Evolutionary conservation across 2,329 filamentous ascomycete species (phyloP).

Genomic region (Nigrospora oryzae): DNA sequence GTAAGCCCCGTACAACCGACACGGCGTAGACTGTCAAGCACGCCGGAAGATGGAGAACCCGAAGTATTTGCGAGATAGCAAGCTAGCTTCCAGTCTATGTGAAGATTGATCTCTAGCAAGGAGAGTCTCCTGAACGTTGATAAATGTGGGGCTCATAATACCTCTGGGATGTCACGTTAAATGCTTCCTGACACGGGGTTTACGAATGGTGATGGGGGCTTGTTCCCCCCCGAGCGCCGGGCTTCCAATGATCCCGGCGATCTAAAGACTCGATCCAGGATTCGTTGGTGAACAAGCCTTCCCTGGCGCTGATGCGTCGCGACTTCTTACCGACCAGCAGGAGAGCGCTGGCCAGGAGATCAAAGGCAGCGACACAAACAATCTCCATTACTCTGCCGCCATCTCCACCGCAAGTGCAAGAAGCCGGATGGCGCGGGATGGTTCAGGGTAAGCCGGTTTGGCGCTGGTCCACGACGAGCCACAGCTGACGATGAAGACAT

Average conservation of each 20-base stretch:
- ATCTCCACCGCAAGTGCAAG: conserved; percentile 89
- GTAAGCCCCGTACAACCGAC: conserved; percentile 98
- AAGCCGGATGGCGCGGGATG: conserved; percentile 86
- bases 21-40: conserved; percentile 99
- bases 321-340: conserved; percentile 77
- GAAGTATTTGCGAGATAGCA: no score
- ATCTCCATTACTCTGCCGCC: conserved; percentile 94
- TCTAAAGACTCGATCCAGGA: conserved; percentile 98
- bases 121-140: no score
- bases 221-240: conserved; percentile 96
- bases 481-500: conserved; percentile 2
- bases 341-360: conserved; percentile 80
- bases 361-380: conserved; percentile 86
- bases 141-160: no score
- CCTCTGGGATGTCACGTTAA: conserved; percentile 66
- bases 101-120: no score
- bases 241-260: conserved; percentile 86
- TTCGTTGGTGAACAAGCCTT: conserved; percentile 99
- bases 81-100: no score
- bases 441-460: conserved; percentile 67
- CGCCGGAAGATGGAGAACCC: conserved; percentile 54
- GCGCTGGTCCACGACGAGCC: no score
- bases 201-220: conserved; percentile 86
- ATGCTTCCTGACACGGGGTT: conserved; percentile 74
- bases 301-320: conserved; percentile 87